Evolutionary conservation across 305 asterid species (phyloP), one percentile per base, ranked within the genome.

Genomic region (Rubia occidens): DNA sequence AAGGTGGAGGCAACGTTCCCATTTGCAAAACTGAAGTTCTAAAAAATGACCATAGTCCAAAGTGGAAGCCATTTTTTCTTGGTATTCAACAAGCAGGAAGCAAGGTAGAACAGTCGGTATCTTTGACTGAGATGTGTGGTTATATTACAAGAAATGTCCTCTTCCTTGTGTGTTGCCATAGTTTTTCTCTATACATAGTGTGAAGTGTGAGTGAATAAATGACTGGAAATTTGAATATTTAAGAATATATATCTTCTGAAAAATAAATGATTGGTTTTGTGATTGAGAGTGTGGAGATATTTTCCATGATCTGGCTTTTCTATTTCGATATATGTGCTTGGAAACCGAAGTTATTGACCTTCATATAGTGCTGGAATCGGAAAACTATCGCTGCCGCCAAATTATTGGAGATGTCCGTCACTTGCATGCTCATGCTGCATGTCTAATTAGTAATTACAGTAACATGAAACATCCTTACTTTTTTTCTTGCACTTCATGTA

Each of bases 11-110:
- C 3, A 29, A 2, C 35, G 3, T 29, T 29, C 35, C 35, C 35
- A 81, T 94, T 78, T 85, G 94, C 89, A 94, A 91, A 86, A 94
- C 97, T 66, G 99, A 94, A 82, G 97, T 89, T 80, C 72, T 94
- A 79, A 85, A 85, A 80, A 89, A 94, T 76, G 89, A 94, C 55
- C 93, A 83, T 63, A 80, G 75, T 68, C 99, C 99, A 18, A 85
- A 65, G 72, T 94, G 99, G 99, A 88, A 91, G 75, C 89, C 88
- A 60, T 65, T 89, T 72, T 78, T 64, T 72, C 74, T 94, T 83
- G 89, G 89, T 64, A 81, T 94, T 75, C 99, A 94, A 82, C 97
- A 89, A 86, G 84, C 86, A 76, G 99, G 99, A 70, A 88, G 96
- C 88, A 94, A 94, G 99, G 99, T 94, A 89, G 76, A 66, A 65